A percentile compares a stretch with the other conserved stretches of the same genome.
Evolutionary conservation across 2,329 filamentous ascomycete species (phyloP).

Genomic region (Colletotrichum aenigma): DNA sequence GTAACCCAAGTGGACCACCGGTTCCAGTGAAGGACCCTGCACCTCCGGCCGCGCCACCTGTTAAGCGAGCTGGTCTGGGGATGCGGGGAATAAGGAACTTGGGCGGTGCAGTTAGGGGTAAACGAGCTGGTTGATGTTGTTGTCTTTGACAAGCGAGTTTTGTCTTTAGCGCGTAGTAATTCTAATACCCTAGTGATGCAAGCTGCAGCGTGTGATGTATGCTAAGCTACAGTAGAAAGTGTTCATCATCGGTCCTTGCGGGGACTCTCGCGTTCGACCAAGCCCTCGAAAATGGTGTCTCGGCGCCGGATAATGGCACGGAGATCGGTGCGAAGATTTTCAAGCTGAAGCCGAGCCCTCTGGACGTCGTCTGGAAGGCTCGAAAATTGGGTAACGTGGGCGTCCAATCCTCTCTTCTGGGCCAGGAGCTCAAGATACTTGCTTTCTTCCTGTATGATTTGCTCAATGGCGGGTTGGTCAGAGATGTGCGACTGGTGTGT

Average conservation of each 20-base stretch:
- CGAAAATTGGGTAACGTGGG: conserved; percentile 68
- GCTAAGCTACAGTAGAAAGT: background rate
- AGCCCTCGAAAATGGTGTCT: conserved; percentile 75
- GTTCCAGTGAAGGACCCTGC: conserved; percentile 55
- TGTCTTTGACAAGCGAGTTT: conserved; percentile 28
- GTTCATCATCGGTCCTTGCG: conserved; percentile 40
- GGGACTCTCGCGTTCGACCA: conserved; percentile 68
- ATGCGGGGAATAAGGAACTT: conserved; percentile 70
- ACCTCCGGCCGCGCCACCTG: conserved; percentile 39
- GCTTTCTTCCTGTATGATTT: conserved; percentile 62
- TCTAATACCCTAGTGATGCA: conserved; percentile 1
- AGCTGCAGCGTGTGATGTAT: background rate
- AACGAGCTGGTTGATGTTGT: conserved; percentile 43
- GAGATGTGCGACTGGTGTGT: conserved; percentile 31
- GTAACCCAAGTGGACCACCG: conserved; percentile 35
- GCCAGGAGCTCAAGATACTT: conserved; percentile 62
- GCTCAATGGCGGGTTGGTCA: conserved; percentile 57
- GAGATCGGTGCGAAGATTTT: conserved; percentile 68
- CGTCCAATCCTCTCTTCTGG: conserved; percentile 63
- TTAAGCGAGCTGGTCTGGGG: conserved; percentile 68
- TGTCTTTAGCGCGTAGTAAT: background rate
- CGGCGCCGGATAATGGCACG: conserved; percentile 63
- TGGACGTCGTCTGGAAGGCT: conserved; percentile 74
- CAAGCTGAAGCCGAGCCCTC: conserved; percentile 72
- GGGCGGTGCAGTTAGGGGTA: conserved; percentile 71